These are phyloP conservation scores for Crucihimalaya himalaica DNA, from an alignment of 345 rosid genomes.

Conservation along the genomic window DNA sequence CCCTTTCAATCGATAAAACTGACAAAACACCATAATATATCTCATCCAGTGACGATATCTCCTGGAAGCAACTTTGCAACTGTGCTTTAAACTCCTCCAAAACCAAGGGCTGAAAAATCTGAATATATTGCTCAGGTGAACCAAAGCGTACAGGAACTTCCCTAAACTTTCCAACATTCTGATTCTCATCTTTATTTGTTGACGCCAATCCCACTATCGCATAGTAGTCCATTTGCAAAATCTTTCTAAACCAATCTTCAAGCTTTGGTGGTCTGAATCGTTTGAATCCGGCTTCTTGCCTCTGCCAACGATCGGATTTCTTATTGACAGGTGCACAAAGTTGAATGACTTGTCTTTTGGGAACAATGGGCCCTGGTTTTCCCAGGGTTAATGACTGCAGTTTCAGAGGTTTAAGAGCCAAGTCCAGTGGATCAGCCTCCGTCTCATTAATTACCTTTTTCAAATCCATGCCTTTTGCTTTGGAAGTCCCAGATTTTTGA, in stretches of 20 bases:
- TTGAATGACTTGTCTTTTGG: conserved; percentile 92
- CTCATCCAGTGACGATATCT: conserved; percentile 84
- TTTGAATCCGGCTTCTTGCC: conserved; percentile 59
- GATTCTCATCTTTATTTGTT: conserved; percentile 48
- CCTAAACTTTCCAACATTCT: conserved; percentile 52
- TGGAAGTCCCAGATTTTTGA: conserved; percentile 39
- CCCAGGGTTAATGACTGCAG: conserved; percentile 43
- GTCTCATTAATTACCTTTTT: conserved; percentile 53
- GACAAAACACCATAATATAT: conserved; percentile 74
- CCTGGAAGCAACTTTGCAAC: conserved; percentile 72
- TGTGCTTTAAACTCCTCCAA: conserved; percentile 98
- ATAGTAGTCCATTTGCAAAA: conserved; percentile 84
- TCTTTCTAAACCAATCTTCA: conserved; percentile 93
- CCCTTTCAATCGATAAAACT: conserved; percentile 87
- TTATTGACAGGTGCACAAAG: conserved; percentile 66
- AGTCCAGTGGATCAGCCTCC: conserved; percentile 54
- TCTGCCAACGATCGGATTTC: conserved; percentile 54
- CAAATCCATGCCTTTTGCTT: conserved; percentile 45
- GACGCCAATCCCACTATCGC: conserved; percentile 65
- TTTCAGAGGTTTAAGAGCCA: conserved; percentile 51
- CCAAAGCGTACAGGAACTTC: conserved; percentile 84
- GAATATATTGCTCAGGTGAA: conserved; percentile 81
- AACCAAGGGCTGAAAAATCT: conserved; percentile 84
- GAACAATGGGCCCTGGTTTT: conserved; percentile 56
- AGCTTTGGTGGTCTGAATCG: conserved; percentile 87